These are phyloP conservation scores for Anthoceros angustus DNA, from an alignment of 225 moss, liverwort and hornwort species.

Conservation along the genomic window DNA sequence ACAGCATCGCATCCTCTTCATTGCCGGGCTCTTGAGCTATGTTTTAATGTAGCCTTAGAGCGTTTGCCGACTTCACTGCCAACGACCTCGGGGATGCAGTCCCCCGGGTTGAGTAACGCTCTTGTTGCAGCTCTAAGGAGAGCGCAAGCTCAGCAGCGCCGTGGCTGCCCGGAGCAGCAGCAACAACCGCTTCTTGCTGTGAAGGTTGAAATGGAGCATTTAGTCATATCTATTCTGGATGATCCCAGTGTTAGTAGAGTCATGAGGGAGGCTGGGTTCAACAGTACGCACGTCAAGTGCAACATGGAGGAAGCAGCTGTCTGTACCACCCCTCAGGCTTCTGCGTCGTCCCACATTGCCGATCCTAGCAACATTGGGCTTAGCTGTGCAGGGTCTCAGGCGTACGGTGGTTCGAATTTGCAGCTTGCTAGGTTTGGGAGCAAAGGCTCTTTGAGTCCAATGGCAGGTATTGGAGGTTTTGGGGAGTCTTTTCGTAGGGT, in stretches of 20 bases:
- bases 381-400: not conserved
- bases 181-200: conserved; percentile 87
- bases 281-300: conserved; percentile 63
- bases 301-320: conserved; percentile 57
- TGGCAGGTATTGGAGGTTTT: not conserved
- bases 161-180: conserved; percentile 87
- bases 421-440: no score
- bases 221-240: conserved; percentile 82
- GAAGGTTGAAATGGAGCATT: conserved; percentile 82
- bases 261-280: conserved; percentile 77
- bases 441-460: no score
- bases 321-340: conserved; percentile 11
- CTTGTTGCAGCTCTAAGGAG: conserved; percentile 84
- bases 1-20: conserved; percentile 41
- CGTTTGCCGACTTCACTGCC: conserved; percentile 50
- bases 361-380: not conserved
- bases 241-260: conserved; percentile 90
- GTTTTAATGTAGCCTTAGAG: conserved; percentile 85
- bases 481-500: no score
- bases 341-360: conserved; percentile 2
- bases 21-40: conserved; percentile 78
- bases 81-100: conserved; percentile 27
- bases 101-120: conserved; percentile 41
- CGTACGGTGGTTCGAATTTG: no score
- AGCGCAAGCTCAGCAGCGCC: conserved; percentile 80